Evolutionary conservation across 176 grass and related monocot genomes (phyloP), one percentile per base, ranked within the genome.

Genomic region (Musa beccarii): DNA sequence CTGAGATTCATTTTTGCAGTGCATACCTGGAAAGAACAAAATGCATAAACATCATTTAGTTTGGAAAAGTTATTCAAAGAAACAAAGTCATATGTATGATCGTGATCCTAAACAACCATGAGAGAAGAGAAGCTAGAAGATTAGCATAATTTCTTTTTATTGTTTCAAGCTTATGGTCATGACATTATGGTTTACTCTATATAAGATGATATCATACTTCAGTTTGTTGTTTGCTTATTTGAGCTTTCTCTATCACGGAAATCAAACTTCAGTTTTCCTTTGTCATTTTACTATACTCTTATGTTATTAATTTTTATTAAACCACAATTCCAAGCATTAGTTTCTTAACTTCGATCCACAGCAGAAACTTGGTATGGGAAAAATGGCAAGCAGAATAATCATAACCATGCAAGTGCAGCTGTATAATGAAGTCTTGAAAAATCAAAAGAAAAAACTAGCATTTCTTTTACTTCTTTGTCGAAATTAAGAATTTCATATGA

Each of bases 1-100:
- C 95, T 79, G 66, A 99, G 86, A 77, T 99, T 99, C 95, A 99
- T 99, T 80, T 94, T 94, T 76, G 95, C 84, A 74, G 90, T 99
- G 69, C 90, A 99, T 11, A 99, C 95, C 95, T 93, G 77, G 51
- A 76, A 3, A 71, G 56, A 75, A 69, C 3, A 4, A 55, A 70
- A 34, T 28, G 71, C 50, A 26, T 21, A 20, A 24, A 24, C 13
- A 0, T 7, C 68, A 74, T 17, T 53, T 51, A 34, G 53, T 57
- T 59, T 9, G 24, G 51, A 13, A 3, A 63, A 34, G 68, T 9
- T 25, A 16, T 56, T 13, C 6, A 10, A 9, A 73, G 13, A 24
- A 24, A 8, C 49, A 56, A 15, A 11, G 22, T 24, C n/a, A 16
- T 14, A n/a, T 17, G 2, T 8, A 16, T 62, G 57, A 15, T 55